Percentiles rank a stretch among this genome's conserved stretches.
phyloP scores from a whole-genome alignment of 1,284 basidiomycete species.

The Omphalotus olearius region DNA sequence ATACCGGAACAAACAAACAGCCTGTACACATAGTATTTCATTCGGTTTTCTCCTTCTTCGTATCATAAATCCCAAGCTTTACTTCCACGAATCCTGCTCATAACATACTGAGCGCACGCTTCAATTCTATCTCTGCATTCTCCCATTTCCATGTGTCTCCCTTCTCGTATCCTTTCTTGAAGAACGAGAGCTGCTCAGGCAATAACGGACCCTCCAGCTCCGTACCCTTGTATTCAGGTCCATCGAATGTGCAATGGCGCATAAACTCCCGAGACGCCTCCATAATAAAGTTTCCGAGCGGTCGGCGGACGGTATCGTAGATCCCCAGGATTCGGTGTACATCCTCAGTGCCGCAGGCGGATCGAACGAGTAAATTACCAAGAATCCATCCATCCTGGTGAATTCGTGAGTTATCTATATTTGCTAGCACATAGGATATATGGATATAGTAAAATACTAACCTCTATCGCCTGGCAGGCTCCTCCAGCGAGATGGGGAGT shows the following conservation, averaged over 20 bases:
- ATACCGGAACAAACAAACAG: too few relatives aligned
- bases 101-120: neutral
- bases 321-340: slow-evolving; percentile 13
- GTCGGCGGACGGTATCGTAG: slow-evolving; percentile 19
- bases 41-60: too few relatives aligned
- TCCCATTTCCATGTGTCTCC: slow-evolving; percentile 5
- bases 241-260: slow-evolving; percentile 15
- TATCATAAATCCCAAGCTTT: too few relatives aligned
- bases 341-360: neutral
- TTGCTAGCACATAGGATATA: too few relatives aligned
- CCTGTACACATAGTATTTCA: too few relatives aligned
- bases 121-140: neutral
- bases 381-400: slow-evolving; percentile 21
- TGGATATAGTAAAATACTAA: slow-evolving; percentile 10
- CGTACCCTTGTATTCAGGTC: slow-evolving; percentile 8
- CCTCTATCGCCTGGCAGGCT: slow-evolving; percentile 31
- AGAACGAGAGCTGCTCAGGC: slow-evolving; percentile 7
- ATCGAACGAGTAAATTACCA: slow-evolving; percentile 10
- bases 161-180: neutral
- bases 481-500: slow-evolving; percentile 27
- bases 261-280: slow-evolving; percentile 17
- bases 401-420: too few relatives aligned
- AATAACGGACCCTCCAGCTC: neutral
- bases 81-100: too few relatives aligned
- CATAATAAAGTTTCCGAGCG: slow-evolving; percentile 18